Evolutionary conservation across 2,329 filamentous ascomycete genomes (phyloP).

Genomic region (Paecilomyces formosus): DNA sequence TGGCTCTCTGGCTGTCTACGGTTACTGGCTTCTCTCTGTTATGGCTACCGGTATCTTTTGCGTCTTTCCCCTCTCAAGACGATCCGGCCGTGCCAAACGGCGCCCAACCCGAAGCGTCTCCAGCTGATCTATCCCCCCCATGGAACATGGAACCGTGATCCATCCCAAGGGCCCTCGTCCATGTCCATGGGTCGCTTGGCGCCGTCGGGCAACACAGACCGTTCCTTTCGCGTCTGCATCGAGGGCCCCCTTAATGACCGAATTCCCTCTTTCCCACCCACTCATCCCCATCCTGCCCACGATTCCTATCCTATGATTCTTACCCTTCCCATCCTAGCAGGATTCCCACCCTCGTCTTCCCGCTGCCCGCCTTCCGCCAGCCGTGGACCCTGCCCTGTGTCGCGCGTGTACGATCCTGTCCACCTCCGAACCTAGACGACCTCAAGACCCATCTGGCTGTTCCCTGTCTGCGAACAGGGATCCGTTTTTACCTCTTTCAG

Average conservation of each 20-base stretch:
- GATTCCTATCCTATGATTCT: conserved; percentile 2
- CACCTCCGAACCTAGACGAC: neutral
- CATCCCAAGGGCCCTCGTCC: conserved; percentile 23
- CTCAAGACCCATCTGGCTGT: neutral
- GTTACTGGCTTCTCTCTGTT: too few species aligned
- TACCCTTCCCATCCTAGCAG: neutral
- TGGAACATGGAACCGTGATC: conserved; percentile 19
- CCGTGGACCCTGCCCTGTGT: neutral
- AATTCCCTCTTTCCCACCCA: conserved; percentile 9
- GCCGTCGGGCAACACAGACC: conserved; percentile 6
- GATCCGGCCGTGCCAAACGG: conserved; percentile 4
- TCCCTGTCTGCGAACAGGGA: neutral
- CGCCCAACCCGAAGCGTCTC: conserved; percentile 9
- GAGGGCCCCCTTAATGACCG: conserved; percentile 14
- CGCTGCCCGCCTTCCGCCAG: neutral
- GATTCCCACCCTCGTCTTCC: neutral
- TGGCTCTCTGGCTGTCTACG: too few species aligned
- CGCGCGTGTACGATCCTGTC: neutral
- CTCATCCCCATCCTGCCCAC: conserved; percentile 8
- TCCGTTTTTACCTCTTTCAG: conserved; percentile 1
- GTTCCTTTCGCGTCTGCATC: conserved; percentile 16
- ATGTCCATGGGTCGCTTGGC: conserved; percentile 29
- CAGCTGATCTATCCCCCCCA: conserved; percentile 22
- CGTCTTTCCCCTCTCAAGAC: too few species aligned
- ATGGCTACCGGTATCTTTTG: too few species aligned